Conservation (phyloP, 1,139 yeast genomes). For the Nakaseomyces uthaithaninus region DNA sequence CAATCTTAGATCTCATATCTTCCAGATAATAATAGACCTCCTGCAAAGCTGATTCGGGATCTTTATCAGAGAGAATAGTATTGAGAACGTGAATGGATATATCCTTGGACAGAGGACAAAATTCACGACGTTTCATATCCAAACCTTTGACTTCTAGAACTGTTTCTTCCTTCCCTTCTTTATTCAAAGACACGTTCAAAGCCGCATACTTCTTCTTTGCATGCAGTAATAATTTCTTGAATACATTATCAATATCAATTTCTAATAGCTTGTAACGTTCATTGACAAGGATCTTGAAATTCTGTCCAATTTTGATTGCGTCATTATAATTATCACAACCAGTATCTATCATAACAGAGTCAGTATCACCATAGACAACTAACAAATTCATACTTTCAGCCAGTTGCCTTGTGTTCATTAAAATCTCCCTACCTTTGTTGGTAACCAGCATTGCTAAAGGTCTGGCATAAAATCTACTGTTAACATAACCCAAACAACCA, state of each 20-base stretch:
- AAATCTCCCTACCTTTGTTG: slow-evolving; percentile 88
- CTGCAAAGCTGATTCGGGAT: slow-evolving; percentile 68
- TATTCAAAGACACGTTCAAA: slow-evolving; percentile 48
- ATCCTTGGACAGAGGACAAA: slow-evolving; percentile 85
- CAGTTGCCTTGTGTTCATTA: slow-evolving; percentile 85
- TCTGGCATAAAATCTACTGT: slow-evolving; percentile 90
- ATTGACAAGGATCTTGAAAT: slow-evolving; percentile 77
- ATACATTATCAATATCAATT: slow-evolving; percentile 91
- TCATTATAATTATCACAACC: slow-evolving; percentile 61
- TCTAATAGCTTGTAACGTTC: slow-evolving; percentile 82
- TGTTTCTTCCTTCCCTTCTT: slow-evolving; percentile 42
- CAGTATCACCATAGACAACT: slow-evolving; percentile 98
- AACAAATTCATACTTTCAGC: slow-evolving; percentile 78
- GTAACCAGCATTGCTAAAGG: slow-evolving; percentile 96
- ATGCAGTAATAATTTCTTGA: slow-evolving; percentile 73
- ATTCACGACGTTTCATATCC: slow-evolving; percentile 96
- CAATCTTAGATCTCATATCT: slow-evolving; percentile 49
- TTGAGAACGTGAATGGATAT: slow-evolving; percentile 69
- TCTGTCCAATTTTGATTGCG: slow-evolving; percentile 76
- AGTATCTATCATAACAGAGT: slow-evolving; percentile 97
- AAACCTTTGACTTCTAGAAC: slow-evolving; percentile 87
- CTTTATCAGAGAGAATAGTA: slow-evolving; percentile 62
- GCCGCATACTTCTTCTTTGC: slow-evolving; percentile 99
- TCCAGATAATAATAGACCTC: slow-evolving; percentile 70
- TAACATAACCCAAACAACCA: slow-evolving; percentile 92